Percentiles rank a stretch among this genome's conserved stretches.
Evolutionary conservation across 2,329 filamentous ascomycete species (phyloP).

Genomic region (Scedosporium apiospermum): DNA sequence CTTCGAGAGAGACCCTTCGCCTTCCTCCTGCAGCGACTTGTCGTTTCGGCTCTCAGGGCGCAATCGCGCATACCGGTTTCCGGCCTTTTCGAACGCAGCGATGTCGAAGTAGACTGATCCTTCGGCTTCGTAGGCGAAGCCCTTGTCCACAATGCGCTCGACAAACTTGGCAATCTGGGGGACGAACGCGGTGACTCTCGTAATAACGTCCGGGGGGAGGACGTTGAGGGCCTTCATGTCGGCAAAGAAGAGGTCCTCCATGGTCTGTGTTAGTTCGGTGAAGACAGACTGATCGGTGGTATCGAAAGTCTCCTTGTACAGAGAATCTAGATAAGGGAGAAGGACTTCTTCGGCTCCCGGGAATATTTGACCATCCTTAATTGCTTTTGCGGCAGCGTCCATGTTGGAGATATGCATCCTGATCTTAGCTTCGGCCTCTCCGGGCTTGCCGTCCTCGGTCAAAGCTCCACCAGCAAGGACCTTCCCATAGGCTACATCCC

Average conservation of each 20-base stretch:
- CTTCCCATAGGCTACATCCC: constrained; percentile 43
- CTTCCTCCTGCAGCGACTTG: constrained; percentile 74
- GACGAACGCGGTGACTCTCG: constrained; percentile 87
- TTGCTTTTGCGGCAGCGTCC: constrained; percentile 39
- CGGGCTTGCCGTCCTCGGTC: constrained; percentile 46
- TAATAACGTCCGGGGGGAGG: constrained; percentile 69
- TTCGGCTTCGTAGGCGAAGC: constrained; percentile 72
- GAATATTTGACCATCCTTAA: constrained; percentile 39
- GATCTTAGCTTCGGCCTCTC: constrained; percentile 75
- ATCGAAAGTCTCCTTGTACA: constrained; percentile 53
- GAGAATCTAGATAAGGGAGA: constrained; percentile 70
- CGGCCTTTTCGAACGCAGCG: constrained; percentile 69
- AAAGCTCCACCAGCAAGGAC: constrained; percentile 47
- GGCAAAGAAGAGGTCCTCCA: constrained; percentile 78
- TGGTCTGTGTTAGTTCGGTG: constrained; percentile 74
- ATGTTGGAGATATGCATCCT: constrained; percentile 77
- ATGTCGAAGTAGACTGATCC: constrained; percentile 96
- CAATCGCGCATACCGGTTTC: constrained; percentile 77
- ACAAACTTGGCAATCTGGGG: constrained; percentile 81
- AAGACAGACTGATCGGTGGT: constrained; percentile 64
- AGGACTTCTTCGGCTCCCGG: constrained; percentile 57
- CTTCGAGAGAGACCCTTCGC: constrained; percentile 71
- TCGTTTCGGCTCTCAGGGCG: constrained; percentile 81
- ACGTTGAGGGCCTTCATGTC: constrained; percentile 87
- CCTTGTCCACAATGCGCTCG: constrained; percentile 70